Conservation (phyloP, 345 rosid genomes). For the Ceriops tagal region DNA sequence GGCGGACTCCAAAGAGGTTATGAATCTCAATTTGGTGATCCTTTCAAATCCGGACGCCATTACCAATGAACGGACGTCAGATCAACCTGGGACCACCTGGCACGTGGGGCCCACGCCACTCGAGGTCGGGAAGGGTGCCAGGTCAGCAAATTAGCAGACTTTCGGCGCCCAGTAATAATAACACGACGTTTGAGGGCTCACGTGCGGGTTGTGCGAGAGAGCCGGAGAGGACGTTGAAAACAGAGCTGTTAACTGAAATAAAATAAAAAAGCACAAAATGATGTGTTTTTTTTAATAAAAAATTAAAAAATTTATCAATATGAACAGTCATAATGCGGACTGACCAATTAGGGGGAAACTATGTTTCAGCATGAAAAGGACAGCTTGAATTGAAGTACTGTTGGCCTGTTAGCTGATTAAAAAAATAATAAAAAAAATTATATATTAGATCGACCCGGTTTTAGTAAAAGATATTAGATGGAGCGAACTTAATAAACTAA, state of each 20-base stretch:
- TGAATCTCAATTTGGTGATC: slow-evolving; percentile 2
- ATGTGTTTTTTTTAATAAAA: too few species aligned
- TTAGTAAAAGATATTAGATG: too few species aligned
- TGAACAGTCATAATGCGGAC: too few species aligned
- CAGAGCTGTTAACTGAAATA: neutral
- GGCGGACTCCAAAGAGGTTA: slow-evolving; percentile 31
- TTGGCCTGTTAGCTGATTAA: too few species aligned
- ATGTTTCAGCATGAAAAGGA: too few species aligned
- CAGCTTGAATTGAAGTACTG: too few species aligned
- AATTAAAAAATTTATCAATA: too few species aligned
- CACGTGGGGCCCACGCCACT: neutral
- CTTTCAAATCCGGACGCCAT: slow-evolving; percentile 18
- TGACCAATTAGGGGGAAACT: too few species aligned
- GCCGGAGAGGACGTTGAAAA: neutral
- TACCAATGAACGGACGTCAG: slow-evolving; percentile 13
- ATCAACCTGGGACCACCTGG: neutral
- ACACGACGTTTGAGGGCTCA: neutral
- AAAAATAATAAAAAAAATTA: too few species aligned
- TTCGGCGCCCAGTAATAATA: neutral
- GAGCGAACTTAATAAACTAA: too few species aligned
- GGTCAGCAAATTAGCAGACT: slow-evolving; percentile 18
- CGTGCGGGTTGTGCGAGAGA: neutral
- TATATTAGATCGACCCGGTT: too few species aligned
- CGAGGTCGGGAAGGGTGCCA: neutral
- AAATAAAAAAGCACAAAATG: neutral